A percentile compares a stretch with the other conserved stretches of the same genome.
Evolutionary conservation across 179 eudicot species (phyloP).

Genomic region (Silene coronaria): DNA sequence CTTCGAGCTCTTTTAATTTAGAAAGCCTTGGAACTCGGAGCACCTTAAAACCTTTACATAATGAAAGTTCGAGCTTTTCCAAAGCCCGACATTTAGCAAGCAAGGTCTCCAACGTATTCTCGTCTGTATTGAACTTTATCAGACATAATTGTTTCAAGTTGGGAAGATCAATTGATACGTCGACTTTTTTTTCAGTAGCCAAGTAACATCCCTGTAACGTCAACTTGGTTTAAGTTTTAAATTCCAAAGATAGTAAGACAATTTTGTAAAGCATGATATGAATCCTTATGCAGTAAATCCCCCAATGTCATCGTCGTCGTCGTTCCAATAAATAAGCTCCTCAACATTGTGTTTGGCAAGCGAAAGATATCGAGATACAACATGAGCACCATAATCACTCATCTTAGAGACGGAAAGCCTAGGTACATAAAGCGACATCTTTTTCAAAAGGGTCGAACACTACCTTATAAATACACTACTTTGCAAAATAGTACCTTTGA

Average conservation of each 20-base stretch:
- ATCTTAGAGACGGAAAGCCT: not conserved
- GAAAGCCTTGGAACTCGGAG: conserved; percentile 5
- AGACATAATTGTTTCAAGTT: not conserved
- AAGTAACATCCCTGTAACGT: not conserved
- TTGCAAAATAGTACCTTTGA: too few relatives aligned
- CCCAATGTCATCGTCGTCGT: too few relatives aligned
- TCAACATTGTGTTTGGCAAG: not conserved
- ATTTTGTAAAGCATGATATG: not conserved
- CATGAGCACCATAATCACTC: not conserved
- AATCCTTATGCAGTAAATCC: not conserved
- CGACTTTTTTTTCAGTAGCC: not conserved
- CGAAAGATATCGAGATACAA: not conserved
- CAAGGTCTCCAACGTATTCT: not conserved
- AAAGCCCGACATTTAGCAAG: not conserved
- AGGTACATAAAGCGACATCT: not conserved
- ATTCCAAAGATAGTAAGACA: not conserved
- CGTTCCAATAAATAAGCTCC: not conserved
- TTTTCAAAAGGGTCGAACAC: not conserved
- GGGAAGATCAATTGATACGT: not conserved
- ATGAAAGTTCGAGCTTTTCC: not conserved
- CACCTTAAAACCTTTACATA: not conserved
- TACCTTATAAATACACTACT: not conserved
- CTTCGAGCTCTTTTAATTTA: not conserved
- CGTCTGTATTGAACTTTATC: not conserved
- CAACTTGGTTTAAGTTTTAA: not conserved